phyloP scores from a whole-genome alignment of 768 basidiomycete species.

The Hygrocybe coccinea region DNA sequence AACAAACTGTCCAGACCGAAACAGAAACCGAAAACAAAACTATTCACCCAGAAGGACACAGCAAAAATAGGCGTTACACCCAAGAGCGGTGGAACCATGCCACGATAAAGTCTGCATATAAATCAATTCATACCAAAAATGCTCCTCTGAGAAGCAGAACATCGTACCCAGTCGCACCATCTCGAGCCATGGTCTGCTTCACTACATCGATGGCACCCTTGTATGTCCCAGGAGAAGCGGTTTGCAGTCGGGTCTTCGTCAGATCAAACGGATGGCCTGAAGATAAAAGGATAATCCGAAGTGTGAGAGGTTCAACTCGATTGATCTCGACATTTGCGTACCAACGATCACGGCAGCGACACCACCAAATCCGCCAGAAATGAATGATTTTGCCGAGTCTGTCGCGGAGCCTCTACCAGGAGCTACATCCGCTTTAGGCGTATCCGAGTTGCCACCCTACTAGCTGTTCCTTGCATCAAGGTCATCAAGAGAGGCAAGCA shows the following conservation, averaged over 20 bases:
- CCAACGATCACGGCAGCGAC: constrained; percentile 84
- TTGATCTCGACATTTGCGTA: constrained; percentile 35
- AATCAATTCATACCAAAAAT: neutral
- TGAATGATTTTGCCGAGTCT: constrained; percentile 72
- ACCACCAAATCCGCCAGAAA: constrained; percentile 93
- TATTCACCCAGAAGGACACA: constrained; percentile 89
- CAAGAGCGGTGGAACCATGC: constrained; percentile 87
- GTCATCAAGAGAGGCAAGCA: neutral
- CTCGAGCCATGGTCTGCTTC: constrained; percentile 81
- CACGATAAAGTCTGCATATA: constrained; percentile 71
- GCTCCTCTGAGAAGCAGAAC: neutral
- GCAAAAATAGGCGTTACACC: constrained; percentile 99
- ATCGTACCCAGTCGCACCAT: constrained; percentile 80
- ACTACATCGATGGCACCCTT: constrained; percentile 92
- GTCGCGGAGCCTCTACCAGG: constrained; percentile 36
- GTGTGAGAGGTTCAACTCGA: neutral
- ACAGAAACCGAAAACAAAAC: constrained; percentile 12
- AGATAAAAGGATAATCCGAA: constrained; percentile 5
- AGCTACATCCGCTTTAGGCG: constrained; percentile 35
- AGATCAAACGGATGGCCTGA: constrained; percentile 96
- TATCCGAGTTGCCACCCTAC: constrained; percentile 20
- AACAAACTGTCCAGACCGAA: neutral
- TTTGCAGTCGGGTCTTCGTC: constrained; percentile 94
- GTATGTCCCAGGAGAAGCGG: constrained; percentile 83
- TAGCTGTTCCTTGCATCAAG: neutral